Evolutionary conservation across 306 rosid genomes (phyloP).

Genomic region (Dryas alaskensis): DNA sequence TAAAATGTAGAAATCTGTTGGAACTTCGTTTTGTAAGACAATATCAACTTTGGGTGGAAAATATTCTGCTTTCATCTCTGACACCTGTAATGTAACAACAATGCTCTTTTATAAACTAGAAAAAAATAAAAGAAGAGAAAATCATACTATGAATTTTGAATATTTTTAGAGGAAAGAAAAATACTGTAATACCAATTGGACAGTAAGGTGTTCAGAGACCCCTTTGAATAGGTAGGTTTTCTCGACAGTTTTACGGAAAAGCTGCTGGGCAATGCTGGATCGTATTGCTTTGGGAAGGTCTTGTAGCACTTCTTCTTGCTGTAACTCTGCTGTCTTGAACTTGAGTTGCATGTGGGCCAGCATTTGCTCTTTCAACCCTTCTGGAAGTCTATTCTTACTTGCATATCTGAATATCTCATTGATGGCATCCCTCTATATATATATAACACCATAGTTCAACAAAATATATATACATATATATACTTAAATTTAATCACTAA

Average conservation of each 20-base stretch:
- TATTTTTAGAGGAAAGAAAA: background rate
- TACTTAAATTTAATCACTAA: background rate
- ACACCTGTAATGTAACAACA: slow-evolving; percentile 39
- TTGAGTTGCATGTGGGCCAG: slow-evolving; percentile 78
- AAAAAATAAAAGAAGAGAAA: background rate
- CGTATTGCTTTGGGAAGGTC: slow-evolving; percentile 78
- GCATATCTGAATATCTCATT: slow-evolving; percentile 64
- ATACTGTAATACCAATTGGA: slow-evolving; percentile 52
- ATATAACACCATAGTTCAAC: background rate
- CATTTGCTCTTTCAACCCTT: slow-evolving; percentile 79
- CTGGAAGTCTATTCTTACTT: slow-evolving; percentile 72
- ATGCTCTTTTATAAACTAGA: background rate
- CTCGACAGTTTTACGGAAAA: slow-evolving; percentile 53
- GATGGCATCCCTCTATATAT: slow-evolving; percentile 62
- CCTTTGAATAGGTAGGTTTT: slow-evolving; percentile 70
- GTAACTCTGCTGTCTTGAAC: slow-evolving; percentile 79
- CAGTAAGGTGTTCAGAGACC: slow-evolving; percentile 61
- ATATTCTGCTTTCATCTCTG: slow-evolving; percentile 83
- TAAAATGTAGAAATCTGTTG: slow-evolving; percentile 72
- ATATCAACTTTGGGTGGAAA: slow-evolving; percentile 82
- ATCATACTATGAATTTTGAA: background rate
- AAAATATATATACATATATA: background rate
- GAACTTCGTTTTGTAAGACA: slow-evolving; percentile 77
- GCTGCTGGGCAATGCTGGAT: slow-evolving; percentile 71
- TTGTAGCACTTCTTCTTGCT: slow-evolving; percentile 68